Base-by-base conservation (phyloP, 805 yeast genomes). In the Candida sanyiensis region DNA sequence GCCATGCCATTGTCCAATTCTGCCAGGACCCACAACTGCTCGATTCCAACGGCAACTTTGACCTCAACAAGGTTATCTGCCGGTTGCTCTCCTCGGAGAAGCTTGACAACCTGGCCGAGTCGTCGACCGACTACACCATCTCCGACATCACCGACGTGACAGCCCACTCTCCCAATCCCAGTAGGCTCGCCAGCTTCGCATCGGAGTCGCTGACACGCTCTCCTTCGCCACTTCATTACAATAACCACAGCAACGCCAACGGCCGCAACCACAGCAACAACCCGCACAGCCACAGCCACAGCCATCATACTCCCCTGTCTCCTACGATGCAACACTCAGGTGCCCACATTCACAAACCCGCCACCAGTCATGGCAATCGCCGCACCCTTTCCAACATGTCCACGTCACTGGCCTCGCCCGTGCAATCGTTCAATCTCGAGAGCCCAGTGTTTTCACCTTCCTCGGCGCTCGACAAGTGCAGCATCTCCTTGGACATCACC, bases 1-100 rank as follows among this genome's bases (percentile, higher is more conserved):
- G 36, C 6, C 33, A 27, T 4, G 45, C 45, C 13, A 33, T 54
- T 1, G 19, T 43, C 15, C 12, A 33, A 6, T 54, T 54, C 37
- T 47, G 51, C 13, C 21, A 43, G 3, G 45, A 50, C 30, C 48
- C 48, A 8, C 35, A 28, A 7, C 33, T 54, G 7, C 40, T 40
- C 10, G 48, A 54, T 35, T 32, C 28, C 1, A 46, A 49, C 4
- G 57, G 51, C 7, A 46, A 47, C 11, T 51, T 54, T 36, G 58
- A 54, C 25, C 49, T 54, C 28, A 54, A 54, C 37, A 48, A 51
- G 33, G 57, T 54, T 12, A 51, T 54, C 28, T 45, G 48, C 12
- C 38, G 38, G 11, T 33, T 54, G 9, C 25, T 52, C 5, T 48
- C 57, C 1, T 28, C 39, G 6, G 54, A 52, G n/a, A 52, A 51